phyloP scores from a whole-genome alignment of 495 filamentous ascomycete genomes.

The Elaphomyces granulatus region DNA sequence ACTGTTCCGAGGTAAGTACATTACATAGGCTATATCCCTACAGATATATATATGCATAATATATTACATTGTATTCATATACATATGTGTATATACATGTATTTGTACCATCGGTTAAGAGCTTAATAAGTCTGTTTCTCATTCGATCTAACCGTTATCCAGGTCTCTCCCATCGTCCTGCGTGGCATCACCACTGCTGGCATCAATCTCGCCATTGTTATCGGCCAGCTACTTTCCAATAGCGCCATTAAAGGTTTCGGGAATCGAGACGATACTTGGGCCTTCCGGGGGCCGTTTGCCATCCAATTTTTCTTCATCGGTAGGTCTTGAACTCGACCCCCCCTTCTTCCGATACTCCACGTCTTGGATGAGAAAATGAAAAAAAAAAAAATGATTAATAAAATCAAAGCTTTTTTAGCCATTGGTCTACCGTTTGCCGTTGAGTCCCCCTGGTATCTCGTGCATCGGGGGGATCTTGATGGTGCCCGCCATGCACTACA shows the following conservation, averaged over 20 bases:
- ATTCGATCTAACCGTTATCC: no score
- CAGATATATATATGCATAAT: no score
- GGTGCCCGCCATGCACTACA: conserved; percentile 20
- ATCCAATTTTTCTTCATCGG: conserved; percentile 20
- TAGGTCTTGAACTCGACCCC: no score
- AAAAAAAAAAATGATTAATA: no score
- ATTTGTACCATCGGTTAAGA: no score
- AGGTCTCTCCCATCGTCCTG: conserved; percentile 21
- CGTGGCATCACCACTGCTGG: conserved; percentile 24
- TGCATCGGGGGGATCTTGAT: conserved; percentile 22
- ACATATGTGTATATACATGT: no score
- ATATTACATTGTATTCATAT: no score
- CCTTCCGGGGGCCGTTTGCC: conserved; percentile 18
- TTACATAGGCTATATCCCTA: no score
- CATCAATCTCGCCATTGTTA: conserved; percentile 23
- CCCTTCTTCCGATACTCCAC: no score
- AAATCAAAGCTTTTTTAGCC: conserved; percentile 14
- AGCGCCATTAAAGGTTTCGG: conserved; percentile 23
- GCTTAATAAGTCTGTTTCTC: no score
- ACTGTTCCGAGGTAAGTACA: conserved; percentile 18
- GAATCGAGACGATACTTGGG: conserved; percentile 16
- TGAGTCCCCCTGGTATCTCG: conserved; percentile 35
- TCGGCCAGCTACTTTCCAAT: conserved; percentile 25
- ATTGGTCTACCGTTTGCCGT: conserved; percentile 27
- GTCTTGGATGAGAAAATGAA: no score